These are phyloP conservation scores for Pseudocercospora eumusae DNA, from an alignment of 2,329 filamentous ascomycete species.

Conservation along the genomic window DNA sequence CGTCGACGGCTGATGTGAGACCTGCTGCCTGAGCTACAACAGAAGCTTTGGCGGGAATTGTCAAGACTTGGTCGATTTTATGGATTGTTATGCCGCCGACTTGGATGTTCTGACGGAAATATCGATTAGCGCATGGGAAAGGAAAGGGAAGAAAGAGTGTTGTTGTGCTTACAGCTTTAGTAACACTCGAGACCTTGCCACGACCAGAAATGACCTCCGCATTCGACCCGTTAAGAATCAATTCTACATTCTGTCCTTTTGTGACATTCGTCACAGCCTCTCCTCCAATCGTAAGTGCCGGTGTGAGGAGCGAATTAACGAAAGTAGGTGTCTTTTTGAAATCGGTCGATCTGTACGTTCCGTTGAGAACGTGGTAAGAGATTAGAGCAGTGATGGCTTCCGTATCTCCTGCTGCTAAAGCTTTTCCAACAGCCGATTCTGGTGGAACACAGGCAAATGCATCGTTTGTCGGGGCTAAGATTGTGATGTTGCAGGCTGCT, in stretches of 20 bases:
- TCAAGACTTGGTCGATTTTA: constrained; percentile 25
- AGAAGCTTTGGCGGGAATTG: constrained; percentile 10
- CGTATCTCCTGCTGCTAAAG: constrained; percentile 9
- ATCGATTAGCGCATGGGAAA: background rate
- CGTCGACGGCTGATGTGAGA: constrained; percentile 22
- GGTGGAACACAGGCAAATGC: constrained; percentile 55
- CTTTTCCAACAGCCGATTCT: constrained; percentile 11
- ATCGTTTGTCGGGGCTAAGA: constrained; percentile 63
- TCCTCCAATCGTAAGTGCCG: background rate
- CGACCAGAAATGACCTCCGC: constrained; percentile 42
- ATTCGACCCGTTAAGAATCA: constrained; percentile 39
- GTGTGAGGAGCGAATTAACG: constrained; percentile 11
- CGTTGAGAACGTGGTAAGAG: constrained; percentile 20
- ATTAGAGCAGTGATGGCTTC: constrained; percentile 14
- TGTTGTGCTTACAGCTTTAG: constrained; percentile 31
- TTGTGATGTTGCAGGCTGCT: constrained; percentile 53
- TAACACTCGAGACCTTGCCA: constrained; percentile 39
- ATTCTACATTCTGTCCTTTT: constrained; percentile 43
- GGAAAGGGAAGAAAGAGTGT: background rate
- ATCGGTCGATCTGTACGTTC: constrained; percentile 10
- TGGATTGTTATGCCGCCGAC: constrained; percentile 25
- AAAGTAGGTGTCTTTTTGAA: constrained; percentile 9
- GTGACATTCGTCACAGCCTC: constrained; percentile 40
- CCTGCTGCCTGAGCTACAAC: constrained; percentile 13
- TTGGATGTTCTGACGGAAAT: constrained; percentile 19